Percentiles rank a stretch among this genome's conserved stretches.
Conservation (phyloP, 345 rosid genomes). For the Brassica carinata region DNA sequence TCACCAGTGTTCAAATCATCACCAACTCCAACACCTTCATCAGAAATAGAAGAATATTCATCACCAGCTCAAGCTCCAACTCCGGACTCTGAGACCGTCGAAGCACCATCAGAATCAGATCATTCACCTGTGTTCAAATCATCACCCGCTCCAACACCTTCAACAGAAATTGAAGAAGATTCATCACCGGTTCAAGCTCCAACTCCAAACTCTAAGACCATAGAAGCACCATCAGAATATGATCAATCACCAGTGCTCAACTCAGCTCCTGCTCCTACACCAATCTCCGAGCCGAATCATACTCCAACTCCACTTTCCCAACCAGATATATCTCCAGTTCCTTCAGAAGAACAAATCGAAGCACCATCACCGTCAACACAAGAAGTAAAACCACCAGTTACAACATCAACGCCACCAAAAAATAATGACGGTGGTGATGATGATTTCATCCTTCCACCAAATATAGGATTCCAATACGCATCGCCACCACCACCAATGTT, state of each 20-base stretch:
- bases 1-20: conserved; percentile 11
- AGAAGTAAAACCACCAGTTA: conserved; percentile 24
- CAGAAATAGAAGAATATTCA: conserved; percentile 23
- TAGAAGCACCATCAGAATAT: conserved; percentile 22
- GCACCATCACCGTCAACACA: conserved; percentile 28
- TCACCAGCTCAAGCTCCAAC: conserved; percentile 27
- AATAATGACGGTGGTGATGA: conserved; percentile 18
- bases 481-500: conserved; percentile 92
- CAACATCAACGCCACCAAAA: conserved; percentile 36
- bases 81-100: conserved; percentile 36
- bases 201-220: conserved; percentile 37
- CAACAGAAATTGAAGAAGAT: conserved; percentile 19
- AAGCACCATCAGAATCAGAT: conserved; percentile 26
- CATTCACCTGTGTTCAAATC: conserved; percentile 13
- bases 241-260: conserved; percentile 22
- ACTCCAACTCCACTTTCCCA: conserved; percentile 15
- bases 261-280: conserved; percentile 16
- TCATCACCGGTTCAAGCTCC: conserved; percentile 30
- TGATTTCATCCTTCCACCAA: conserved; percentile 61
- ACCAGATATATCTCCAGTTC: conserved; percentile 5
- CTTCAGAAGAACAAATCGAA: conserved; percentile 21
- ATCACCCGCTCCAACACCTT: conserved; percentile 17
- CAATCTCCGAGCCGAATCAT: background rate
- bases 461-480: conserved; percentile 62
- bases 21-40: conserved; percentile 14